Base-by-base conservation (phyloP, 345 rosid genomes). In the Toxicodendron radicans region DNA sequence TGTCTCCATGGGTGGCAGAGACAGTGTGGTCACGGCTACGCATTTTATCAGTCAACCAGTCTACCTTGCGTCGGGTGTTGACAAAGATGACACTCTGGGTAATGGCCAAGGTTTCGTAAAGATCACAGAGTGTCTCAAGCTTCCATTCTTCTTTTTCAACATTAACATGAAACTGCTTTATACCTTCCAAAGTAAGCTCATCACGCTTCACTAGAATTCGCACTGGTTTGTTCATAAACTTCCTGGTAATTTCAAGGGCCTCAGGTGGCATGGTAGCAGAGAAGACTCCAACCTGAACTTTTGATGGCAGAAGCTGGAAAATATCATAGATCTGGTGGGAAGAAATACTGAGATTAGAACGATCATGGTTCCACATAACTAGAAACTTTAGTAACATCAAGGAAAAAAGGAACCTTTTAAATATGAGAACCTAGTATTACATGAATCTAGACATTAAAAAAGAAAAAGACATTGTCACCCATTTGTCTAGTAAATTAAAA, bases 211-310 rank as follows among this genome's bases (percentile, higher is more conserved):
- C 94, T 73, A 89, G 76, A 79, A 91, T 89, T 77, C 91, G 83
- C 73, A 86, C 97, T 24, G 94, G 94, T 73, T 91, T 85, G 78
- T 85, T 91, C 92, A 89, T 87, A 74, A 91, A 89, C 82, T 91
- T 91, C 74, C 94, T 86, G 5, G 97, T 91, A 66, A 91, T 87
- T 78, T 91, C 97, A 23, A 89, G 94, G 38, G 92, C 94, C 79
- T 91, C 92, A 1, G 92, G 91, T 7, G 94, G 97, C 94, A 91
- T 87, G 7, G 92, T 87, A 7, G 94, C 94, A 49, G 97, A 91
- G 87, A 91, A 89, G 2, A 89, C 93, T 33, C 93, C 92, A 18
- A 91, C 90, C 73, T 89, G 96, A 79, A 87, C 78, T 85, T 87
- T 87, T 7, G 87, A 70, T 32, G 93, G 96, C 43, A 91, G 85